These are phyloP conservation scores for Talaromyces rugulosus DNA, from an alignment of 2,329 filamentous ascomycete genomes.

Conservation along the genomic window DNA sequence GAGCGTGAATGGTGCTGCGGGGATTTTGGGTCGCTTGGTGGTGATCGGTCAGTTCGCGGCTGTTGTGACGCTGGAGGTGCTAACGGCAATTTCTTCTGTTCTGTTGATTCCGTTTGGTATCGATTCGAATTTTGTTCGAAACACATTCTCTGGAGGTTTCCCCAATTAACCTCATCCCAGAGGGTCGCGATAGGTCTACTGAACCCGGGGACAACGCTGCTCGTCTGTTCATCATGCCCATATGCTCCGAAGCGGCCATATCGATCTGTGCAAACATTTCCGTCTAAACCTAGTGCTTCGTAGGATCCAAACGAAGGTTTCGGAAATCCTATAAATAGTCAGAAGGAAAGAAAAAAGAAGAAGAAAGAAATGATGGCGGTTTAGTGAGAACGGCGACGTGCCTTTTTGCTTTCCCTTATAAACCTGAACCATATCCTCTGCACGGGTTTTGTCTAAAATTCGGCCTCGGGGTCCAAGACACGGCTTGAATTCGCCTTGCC, in stretches of 20 bases:
- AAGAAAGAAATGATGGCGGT: neutral
- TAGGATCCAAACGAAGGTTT: conserved; percentile 62
- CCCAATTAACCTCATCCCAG: conserved; percentile 67
- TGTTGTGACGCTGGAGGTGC: conserved; percentile 2
- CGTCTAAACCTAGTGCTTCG: conserved; percentile 56
- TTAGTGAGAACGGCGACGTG: neutral
- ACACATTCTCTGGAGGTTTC: conserved; percentile 65
- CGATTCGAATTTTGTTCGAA: conserved; percentile 62
- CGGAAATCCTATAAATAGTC: conserved; percentile 47
- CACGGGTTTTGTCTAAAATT: neutral
- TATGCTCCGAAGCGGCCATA: conserved; percentile 61
- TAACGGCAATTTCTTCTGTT: neutral
- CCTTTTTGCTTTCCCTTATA: neutral
- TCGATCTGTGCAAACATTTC: conserved; percentile 63
- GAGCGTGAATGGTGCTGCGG: conserved; percentile 46
- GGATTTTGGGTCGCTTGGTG: conserved; percentile 33
- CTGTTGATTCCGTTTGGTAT: conserved; percentile 35
- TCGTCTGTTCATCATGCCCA: conserved; percentile 27
- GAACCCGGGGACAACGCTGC: conserved; percentile 14
- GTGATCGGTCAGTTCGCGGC: conserved; percentile 13
- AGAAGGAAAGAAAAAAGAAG: neutral
- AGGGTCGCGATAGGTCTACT: conserved; percentile 17
- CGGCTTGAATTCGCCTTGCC: neutral
- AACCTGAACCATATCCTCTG: neutral
- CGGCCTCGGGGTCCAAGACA: neutral